A percentile compares a stretch with the other conserved stretches of the same genome.
phyloP scores from a whole-genome alignment of 2,329 filamentous ascomycete genomes.

The Penicillium capsulatum region DNA sequence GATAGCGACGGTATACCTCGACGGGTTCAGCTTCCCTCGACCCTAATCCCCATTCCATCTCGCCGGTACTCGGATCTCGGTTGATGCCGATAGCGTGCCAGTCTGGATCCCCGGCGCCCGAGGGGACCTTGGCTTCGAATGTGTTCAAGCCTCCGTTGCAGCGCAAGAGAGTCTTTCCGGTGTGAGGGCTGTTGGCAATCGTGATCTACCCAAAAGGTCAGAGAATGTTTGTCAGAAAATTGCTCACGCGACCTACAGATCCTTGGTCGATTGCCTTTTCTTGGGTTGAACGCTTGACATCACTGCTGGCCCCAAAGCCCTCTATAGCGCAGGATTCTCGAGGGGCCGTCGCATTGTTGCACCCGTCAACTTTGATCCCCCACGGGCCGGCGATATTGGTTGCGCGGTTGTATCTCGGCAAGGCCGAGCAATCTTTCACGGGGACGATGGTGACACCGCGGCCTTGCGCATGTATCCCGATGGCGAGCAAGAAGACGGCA shows the following conservation, averaged over 20 bases:
- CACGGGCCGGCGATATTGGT: slow-evolving; percentile 15
- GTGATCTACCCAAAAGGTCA: slow-evolving; percentile 8
- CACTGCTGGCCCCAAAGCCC: slow-evolving; percentile 7
- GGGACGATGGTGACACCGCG: not conserved
- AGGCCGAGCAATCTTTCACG: slow-evolving; percentile 6
- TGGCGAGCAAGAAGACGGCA: too few relatives aligned
- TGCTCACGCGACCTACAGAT: slow-evolving; percentile 3
- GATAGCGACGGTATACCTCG: slow-evolving; percentile 8
- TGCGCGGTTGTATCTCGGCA: slow-evolving; percentile 10
- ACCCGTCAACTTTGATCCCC: slow-evolving; percentile 9
- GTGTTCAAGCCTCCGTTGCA: slow-evolving; percentile 14
- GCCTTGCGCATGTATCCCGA: too few relatives aligned
- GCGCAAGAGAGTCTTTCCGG: slow-evolving; percentile 8
- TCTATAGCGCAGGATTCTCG: slow-evolving; percentile 6
- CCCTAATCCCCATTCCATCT: slow-evolving; percentile 13
- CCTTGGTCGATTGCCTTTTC: slow-evolving; percentile 9
- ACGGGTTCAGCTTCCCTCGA: slow-evolving; percentile 1
- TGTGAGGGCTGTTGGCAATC: slow-evolving; percentile 3
- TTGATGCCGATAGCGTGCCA: slow-evolving; percentile 15
- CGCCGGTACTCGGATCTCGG: slow-evolving; percentile 4
- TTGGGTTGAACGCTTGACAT: slow-evolving; percentile 7
- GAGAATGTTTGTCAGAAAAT: not conserved
- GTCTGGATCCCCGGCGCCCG: slow-evolving; percentile 5
- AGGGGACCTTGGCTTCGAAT: slow-evolving; percentile 14
- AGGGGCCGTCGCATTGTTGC: slow-evolving; percentile 3